Base-by-base conservation (phyloP, 2,329 filamentous ascomycete species). In the Neopestalotiopsis clavispora region DNA sequence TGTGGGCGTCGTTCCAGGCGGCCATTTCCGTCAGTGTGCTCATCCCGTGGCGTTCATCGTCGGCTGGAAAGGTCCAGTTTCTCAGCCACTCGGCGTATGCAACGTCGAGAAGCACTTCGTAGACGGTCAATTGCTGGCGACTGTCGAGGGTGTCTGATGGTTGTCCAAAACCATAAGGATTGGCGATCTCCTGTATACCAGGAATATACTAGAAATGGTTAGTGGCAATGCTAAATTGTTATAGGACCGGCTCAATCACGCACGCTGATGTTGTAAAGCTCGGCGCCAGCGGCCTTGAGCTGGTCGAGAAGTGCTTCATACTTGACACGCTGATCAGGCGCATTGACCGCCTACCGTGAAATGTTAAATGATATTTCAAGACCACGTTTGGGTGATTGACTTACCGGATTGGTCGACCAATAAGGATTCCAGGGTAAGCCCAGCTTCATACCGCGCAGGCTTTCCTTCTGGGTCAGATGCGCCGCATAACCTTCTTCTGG, bases 1-100 rank as follows among this genome's bases (percentile, higher is more conserved):
- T 72, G 61, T 73, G 65, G n/a, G 72, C 72, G 17, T 68, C 64
- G 59, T 73, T 74, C 71, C 72, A 74, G 5, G 61, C 66, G 1
- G 68, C 69, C 67, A 73, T 72, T 13, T 72, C 66, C 1, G 69
- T 20, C 14, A 74, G 69, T 7, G 52, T 64, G 17, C 42, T 69
- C 69, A 73, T 73, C 12, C 67, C 68, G 17, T 64, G 49, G 1
- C 72, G 68, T 42, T 71, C 65, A 60, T 74, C 72, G 6, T 23
- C 23, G 14, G 56, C 52, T 4, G 68, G 67, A 28, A 69, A 74
- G 1, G 63, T 70, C 71, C 71, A 74, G 40, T 70, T 63, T 9
- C 68, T 57, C 2, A 73, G 68, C 68, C 71, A 72, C 56, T 72
- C 71, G n/a, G 63, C 71, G 6, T 74, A 74, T 12, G 57, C 72